Percentiles rank a stretch among this genome's conserved stretches.
Evolutionary conservation across 2,329 filamentous ascomycete species (phyloP).

Genomic region (Trematosphaeria pertusa): DNA sequence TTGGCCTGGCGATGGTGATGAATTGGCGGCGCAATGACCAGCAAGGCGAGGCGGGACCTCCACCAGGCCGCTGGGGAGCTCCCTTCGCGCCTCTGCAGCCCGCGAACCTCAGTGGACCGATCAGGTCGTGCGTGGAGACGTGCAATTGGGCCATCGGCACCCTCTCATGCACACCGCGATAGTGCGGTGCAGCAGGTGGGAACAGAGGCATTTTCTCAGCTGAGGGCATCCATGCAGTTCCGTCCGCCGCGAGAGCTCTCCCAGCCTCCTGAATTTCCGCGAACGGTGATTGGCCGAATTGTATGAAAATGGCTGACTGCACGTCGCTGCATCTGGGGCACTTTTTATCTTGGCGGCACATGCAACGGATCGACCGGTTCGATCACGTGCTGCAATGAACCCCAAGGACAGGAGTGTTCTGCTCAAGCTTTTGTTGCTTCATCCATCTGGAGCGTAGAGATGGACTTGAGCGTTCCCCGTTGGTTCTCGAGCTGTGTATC

Average conservation of each 20-base stretch:
- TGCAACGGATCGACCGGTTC: slow-evolving; percentile 1
- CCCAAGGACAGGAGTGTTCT: not conserved
- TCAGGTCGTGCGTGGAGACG: slow-evolving; percentile 37
- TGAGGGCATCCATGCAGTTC: slow-evolving; percentile 30
- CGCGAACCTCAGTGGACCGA: slow-evolving; percentile 24
- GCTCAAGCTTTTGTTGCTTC: not conserved
- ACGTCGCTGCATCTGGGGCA: too few species aligned
- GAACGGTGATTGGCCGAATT: slow-evolving; percentile 25
- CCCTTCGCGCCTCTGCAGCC: slow-evolving; percentile 24
- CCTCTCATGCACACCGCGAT: slow-evolving; percentile 32
- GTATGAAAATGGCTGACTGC: not conserved
- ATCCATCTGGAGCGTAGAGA: not conserved
- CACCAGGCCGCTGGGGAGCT: slow-evolving; percentile 26
- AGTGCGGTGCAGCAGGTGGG: slow-evolving; percentile 24
- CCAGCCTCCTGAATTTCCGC: slow-evolving; percentile 35
- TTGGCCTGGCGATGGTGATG: slow-evolving; percentile 33
- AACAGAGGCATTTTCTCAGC: slow-evolving; percentile 38
- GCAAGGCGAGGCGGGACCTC: slow-evolving; percentile 13
- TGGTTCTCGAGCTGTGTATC: not conserved
- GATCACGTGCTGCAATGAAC: not conserved
- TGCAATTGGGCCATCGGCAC: slow-evolving; percentile 37
- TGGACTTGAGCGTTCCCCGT: not conserved
- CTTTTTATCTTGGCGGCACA: not conserved
- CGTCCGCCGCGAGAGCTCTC: slow-evolving; percentile 21
- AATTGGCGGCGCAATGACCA: slow-evolving; percentile 19